Evolutionary conservation across 2,329 filamentous ascomycete genomes (phyloP).

Genomic region (Hyphodiscus sp.): DNA sequence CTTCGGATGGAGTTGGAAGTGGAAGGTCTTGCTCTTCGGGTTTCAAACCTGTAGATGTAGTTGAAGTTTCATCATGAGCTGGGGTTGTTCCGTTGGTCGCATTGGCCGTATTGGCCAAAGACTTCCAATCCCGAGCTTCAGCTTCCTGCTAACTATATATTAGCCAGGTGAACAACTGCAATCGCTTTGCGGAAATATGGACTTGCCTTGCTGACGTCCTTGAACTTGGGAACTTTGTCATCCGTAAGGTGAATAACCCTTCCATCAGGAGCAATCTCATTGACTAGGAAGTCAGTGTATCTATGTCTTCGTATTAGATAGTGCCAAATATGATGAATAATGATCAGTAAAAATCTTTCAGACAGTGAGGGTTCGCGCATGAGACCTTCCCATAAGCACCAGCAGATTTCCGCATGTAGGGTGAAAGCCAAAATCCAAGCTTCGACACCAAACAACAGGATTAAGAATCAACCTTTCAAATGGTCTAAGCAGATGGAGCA

Average conservation of each 20-base stretch:
- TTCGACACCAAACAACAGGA: too few relatives aligned
- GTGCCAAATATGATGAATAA: background rate
- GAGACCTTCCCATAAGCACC: background rate
- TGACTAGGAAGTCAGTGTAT: conserved; percentile 70
- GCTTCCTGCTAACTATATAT: background rate
- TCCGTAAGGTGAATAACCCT: conserved; percentile 55
- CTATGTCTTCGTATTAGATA: conserved; percentile 30
- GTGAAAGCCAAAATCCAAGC: too few relatives aligned
- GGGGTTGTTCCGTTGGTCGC: background rate
- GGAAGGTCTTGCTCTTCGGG: background rate
- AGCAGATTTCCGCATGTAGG: background rate
- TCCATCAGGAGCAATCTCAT: conserved; percentile 60
- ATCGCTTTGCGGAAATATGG: background rate
- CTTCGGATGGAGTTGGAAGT: background rate
- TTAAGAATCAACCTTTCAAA: too few relatives aligned
- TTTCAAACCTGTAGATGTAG: background rate
- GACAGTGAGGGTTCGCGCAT: background rate
- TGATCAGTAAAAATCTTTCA: background rate
- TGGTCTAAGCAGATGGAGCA: too few relatives aligned
- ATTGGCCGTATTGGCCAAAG: background rate
- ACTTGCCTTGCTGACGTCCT: background rate
- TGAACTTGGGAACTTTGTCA: conserved; percentile 14
- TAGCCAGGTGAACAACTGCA: background rate
- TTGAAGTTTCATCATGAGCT: background rate
- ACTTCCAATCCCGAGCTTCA: background rate